Evolutionary conservation across 148 eudicot species (phyloP).

Genomic region (Rhododendron kiyosumense): DNA sequence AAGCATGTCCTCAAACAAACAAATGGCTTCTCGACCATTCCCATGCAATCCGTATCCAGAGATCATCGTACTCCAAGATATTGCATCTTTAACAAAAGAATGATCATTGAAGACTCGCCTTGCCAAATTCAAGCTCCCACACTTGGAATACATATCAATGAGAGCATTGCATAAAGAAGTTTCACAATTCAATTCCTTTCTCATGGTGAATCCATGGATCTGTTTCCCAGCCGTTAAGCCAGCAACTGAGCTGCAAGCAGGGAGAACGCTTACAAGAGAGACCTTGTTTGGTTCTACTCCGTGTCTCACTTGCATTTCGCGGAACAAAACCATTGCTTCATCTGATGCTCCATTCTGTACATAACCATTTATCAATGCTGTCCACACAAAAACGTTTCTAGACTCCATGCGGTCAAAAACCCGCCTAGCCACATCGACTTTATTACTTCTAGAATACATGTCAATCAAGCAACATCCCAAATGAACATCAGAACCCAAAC

Average conservation of each 20-base stretch:
- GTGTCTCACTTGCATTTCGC: conserved; percentile 30
- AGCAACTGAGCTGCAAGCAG: conserved; percentile 31
- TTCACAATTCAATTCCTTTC: conserved; percentile 21
- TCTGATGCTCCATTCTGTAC: conserved; percentile 22
- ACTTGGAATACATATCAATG: conserved; percentile 39
- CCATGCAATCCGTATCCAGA: conserved; percentile 44
- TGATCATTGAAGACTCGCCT: conserved; percentile 27
- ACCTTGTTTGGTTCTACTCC: conserved; percentile 33
- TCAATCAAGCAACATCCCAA: conserved; percentile 45
- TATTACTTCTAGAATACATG: conserved; percentile 37
- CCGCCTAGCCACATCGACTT: conserved; percentile 21
- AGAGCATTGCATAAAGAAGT: conserved; percentile 35
- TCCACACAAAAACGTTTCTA: conserved; percentile 40
- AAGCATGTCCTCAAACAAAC: conserved; percentile 29
- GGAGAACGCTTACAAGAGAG: conserved; percentile 32
- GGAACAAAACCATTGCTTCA: conserved; percentile 29
- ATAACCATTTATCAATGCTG: conserved; percentile 41
- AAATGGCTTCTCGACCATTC: conserved; percentile 32
- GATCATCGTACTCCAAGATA: conserved; percentile 52
- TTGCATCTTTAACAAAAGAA: conserved; percentile 27
- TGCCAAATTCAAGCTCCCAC: conserved; percentile 39
- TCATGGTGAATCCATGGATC: conserved; percentile 37
- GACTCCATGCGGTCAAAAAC: conserved; percentile 29
- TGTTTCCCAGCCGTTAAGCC: conserved; percentile 35
- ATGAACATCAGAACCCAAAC: conserved; percentile 23